Percentiles rank a stretch among this genome's conserved stretches.
phyloP scores from a whole-genome alignment of 805 yeast genomes.

The Starmerella lactis-condensi region DNA sequence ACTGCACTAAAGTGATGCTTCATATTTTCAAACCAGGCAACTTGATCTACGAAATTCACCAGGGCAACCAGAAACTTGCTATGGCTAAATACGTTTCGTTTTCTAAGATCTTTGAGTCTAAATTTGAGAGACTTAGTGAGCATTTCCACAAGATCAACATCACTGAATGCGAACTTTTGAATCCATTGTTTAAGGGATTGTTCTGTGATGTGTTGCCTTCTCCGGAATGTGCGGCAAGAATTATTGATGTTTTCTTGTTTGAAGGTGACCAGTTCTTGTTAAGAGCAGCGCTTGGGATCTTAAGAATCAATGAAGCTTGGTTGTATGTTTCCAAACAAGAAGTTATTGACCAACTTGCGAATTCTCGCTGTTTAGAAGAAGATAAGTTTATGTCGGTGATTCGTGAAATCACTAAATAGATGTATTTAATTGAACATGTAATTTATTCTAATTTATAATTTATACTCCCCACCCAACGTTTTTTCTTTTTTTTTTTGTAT shows the following conservation, averaged over 20 bases:
- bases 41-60: constrained; percentile 22
- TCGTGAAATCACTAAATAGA: constrained; percentile 7
- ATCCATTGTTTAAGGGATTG: constrained; percentile 26
- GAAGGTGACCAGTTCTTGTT: constrained; percentile 42
- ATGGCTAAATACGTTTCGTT: constrained; percentile 30
- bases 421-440: neutral
- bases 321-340: constrained; percentile 36
- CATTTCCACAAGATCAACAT: constrained; percentile 34
- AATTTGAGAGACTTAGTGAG: constrained; percentile 29
- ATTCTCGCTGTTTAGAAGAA: constrained; percentile 7
- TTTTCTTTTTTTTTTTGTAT: no score
- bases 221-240: constrained; percentile 29
- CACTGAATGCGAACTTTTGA: constrained; percentile 28
- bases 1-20: constrained; percentile 27
- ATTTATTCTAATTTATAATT: neutral
- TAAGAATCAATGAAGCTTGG: constrained; percentile 32
- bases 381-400: constrained; percentile 11
- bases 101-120: constrained; percentile 29
- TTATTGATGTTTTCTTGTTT: constrained; percentile 42
- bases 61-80: constrained; percentile 21
- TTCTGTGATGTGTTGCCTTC: constrained; percentile 31
- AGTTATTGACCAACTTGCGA: constrained; percentile 21
- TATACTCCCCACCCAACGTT: neutral
- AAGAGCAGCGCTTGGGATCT: constrained; percentile 35
- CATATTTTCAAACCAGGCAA: constrained; percentile 24